phyloP scores from a whole-genome alignment of 1,284 basidiomycete species.

The Trichosporon ovoides region DNA sequence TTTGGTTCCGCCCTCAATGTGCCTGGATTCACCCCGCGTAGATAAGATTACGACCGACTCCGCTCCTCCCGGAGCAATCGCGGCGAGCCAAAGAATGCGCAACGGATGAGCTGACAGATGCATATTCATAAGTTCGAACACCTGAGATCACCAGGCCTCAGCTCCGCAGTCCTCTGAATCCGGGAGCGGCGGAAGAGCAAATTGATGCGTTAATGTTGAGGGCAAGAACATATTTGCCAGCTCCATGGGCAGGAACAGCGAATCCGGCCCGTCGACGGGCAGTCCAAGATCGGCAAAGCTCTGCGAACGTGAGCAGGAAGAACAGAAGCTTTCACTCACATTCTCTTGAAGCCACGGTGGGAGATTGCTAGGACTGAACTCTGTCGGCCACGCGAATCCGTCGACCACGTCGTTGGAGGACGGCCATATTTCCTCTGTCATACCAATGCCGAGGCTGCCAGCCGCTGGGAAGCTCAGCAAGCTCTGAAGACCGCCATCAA shows the following conservation, averaged over 20 bases:
- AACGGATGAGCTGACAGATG: not conserved
- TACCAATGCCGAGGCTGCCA: constrained; percentile 16
- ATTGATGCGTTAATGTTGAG: constrained; percentile 32
- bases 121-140: not conserved
- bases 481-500: constrained; percentile 39
- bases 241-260: constrained; percentile 66
- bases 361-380: constrained; percentile 48
- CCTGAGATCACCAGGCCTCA: constrained; percentile 41
- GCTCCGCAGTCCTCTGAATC: constrained; percentile 46
- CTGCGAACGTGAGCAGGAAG: constrained; percentile 47
- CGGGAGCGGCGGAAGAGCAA: constrained; percentile 38
- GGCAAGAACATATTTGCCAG: constrained; percentile 48
- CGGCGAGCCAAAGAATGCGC: no score
- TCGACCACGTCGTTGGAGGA: constrained; percentile 19
- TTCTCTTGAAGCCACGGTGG: constrained; percentile 55
- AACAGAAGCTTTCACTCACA: constrained; percentile 53
- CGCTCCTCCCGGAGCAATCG: not conserved
- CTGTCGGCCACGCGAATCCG: constrained; percentile 68
- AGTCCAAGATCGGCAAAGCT: constrained; percentile 78
- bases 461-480: constrained; percentile 35
- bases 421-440: constrained; percentile 13
- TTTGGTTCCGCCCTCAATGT: not conserved
- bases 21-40: not conserved
- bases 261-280: constrained; percentile 81
- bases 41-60: not conserved